Percentiles rank a stretch among this genome's conserved stretches.
Evolutionary conservation across 108 stramenopile genomes (phyloP).

Genomic region (Cyclotella choctawhatcheeana): DNA sequence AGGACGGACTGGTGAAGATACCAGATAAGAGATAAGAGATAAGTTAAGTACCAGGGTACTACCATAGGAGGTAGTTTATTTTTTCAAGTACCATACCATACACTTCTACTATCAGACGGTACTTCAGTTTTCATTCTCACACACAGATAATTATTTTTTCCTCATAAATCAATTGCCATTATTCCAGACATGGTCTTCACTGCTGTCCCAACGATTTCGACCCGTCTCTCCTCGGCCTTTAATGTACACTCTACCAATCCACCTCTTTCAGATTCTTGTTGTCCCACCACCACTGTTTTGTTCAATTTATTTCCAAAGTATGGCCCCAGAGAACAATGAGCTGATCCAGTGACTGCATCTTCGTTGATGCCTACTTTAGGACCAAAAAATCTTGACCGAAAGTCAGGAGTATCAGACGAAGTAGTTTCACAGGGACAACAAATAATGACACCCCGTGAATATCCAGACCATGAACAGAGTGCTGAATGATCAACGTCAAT

Average conservation of each 20-base stretch:
- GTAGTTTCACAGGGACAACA: too few species aligned
- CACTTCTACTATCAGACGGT: too few species aligned
- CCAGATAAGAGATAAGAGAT: too few species aligned
- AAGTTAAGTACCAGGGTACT: too few species aligned
- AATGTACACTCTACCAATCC: slow-evolving; percentile 84
- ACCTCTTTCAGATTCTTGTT: slow-evolving; percentile 87
- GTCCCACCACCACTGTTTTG: slow-evolving; percentile 75
- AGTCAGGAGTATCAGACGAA: too few species aligned
- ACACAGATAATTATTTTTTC: too few species aligned
- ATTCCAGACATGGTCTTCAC: slow-evolving; percentile 58
- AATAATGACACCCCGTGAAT: slow-evolving; percentile 79
- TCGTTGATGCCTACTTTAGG: slow-evolving; percentile 96
- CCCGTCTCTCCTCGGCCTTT: slow-evolving; percentile 48
- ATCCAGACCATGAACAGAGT: slow-evolving; percentile 63
- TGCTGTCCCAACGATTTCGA: slow-evolving; percentile 70
- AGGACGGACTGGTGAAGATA: too few species aligned
- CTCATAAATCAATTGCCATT: too few species aligned
- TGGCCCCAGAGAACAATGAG: slow-evolving; percentile 93
- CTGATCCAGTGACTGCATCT: slow-evolving; percentile 97
- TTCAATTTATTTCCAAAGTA: slow-evolving; percentile 86
- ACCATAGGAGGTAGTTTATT: too few species aligned
- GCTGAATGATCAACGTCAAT: slow-evolving; percentile 58
- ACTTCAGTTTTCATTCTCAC: too few species aligned
- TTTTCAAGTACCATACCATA: too few species aligned
- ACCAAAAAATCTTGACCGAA: slow-evolving; percentile 93